Conservation (phyloP, 495 filamentous ascomycete species). For the Lineolata rhizophorae region DNA sequence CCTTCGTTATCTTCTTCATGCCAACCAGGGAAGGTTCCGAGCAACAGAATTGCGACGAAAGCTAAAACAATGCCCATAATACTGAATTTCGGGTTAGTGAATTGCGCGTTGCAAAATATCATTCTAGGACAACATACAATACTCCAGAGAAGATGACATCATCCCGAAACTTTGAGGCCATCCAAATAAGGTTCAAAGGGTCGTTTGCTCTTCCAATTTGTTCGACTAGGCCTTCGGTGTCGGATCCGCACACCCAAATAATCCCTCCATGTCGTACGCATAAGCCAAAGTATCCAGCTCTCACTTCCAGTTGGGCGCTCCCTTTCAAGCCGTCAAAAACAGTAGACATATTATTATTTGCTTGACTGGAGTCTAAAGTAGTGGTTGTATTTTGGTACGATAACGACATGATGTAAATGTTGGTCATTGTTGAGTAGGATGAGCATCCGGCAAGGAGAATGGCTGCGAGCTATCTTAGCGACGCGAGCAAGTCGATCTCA, state of each 20-base stretch:
- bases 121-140: neutral
- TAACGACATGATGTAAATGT: neutral
- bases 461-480: slow-evolving; percentile 23
- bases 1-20: slow-evolving; percentile 2
- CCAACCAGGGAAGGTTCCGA: slow-evolving; percentile 2
- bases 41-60: neutral
- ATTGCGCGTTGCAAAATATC: no score
- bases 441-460: slow-evolving; percentile 63
- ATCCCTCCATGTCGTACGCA: neutral
- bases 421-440: slow-evolving; percentile 35
- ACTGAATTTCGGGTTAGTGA: no score
- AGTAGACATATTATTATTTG: neutral
- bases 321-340: neutral
- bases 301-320: neutral
- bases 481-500: slow-evolving; percentile 1
- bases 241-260: neutral
- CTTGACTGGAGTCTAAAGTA: neutral
- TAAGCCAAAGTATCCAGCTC: slow-evolving; percentile 3
- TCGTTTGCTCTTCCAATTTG: slow-evolving; percentile 1
- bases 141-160: slow-evolving; percentile 2
- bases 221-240: neutral
- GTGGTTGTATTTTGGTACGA: neutral
- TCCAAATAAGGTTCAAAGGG: neutral
- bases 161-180: neutral
- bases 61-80: neutral